phyloP scores from a whole-genome alignment of 2,329 filamentous ascomycete species.

The Nemania sp. region DNA sequence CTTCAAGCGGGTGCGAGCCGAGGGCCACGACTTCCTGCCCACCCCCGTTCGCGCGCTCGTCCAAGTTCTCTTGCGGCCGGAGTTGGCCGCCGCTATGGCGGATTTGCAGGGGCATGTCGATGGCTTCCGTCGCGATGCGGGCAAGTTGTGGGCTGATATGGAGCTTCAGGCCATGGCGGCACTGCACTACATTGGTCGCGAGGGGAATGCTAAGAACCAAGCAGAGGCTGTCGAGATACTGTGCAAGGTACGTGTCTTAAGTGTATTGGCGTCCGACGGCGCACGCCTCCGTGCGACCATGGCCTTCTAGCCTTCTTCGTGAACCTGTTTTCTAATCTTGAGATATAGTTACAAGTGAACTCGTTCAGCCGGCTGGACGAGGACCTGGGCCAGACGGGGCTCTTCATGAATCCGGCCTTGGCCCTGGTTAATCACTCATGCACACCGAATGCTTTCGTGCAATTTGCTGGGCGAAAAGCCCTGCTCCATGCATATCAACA shows the following conservation, averaged over 20 bases:
- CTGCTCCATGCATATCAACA: constrained; percentile 54
- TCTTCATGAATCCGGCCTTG: constrained; percentile 60
- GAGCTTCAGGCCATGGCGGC: constrained; percentile 55
- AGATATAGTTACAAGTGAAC: constrained; percentile 61
- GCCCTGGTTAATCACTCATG: constrained; percentile 69
- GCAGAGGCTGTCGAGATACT: constrained; percentile 51
- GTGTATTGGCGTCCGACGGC: neutral
- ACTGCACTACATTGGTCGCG: constrained; percentile 50
- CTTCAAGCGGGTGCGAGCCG: constrained; percentile 47
- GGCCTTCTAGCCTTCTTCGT: neutral
- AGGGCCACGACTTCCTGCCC: constrained; percentile 48
- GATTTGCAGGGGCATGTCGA: constrained; percentile 54
- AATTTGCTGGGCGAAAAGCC: constrained; percentile 57
- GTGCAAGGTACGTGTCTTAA: constrained; percentile 54
- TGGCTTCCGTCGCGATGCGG: constrained; percentile 42
- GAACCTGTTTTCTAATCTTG: neutral
- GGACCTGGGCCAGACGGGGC: constrained; percentile 56
- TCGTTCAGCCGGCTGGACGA: constrained; percentile 61
- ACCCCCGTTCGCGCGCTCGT: constrained; percentile 60
- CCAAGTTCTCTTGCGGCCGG: constrained; percentile 52
- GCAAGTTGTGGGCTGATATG: constrained; percentile 50
- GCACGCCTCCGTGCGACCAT: neutral
- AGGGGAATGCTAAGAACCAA: constrained; percentile 44
- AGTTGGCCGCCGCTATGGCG: constrained; percentile 41
- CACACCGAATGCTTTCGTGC: constrained; percentile 61